Evolutionary conservation across 208 protist genomes (phyloP).

Genomic region (Trypanosoma cruzi): DNA sequence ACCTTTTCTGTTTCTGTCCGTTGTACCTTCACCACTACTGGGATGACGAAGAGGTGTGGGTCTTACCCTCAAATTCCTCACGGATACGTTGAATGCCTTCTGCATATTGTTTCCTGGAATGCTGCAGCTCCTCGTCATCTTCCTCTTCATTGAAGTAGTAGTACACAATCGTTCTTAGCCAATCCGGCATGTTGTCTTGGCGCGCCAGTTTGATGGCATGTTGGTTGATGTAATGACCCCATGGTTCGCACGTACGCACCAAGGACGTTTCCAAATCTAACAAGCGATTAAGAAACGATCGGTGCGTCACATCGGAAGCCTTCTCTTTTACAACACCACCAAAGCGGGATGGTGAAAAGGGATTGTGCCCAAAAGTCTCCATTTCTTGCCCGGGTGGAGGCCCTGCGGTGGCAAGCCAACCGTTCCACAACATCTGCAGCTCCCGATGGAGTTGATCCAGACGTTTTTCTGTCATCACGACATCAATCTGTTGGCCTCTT

Average conservation of each 20-base stretch:
- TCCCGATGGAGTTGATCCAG: constrained; percentile 41
- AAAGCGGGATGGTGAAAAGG: constrained; percentile 67
- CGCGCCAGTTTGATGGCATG: constrained; percentile 39
- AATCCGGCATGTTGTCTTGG: constrained; percentile 54
- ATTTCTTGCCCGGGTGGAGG: constrained; percentile 1
- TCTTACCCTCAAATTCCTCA: constrained; percentile 25
- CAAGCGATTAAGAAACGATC: constrained; percentile 37
- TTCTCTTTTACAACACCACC: constrained; percentile 45
- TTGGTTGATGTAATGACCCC: constrained; percentile 30
- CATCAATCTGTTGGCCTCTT: constrained; percentile 9
- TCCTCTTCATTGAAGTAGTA: constrained; percentile 60
- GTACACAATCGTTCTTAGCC: constrained; percentile 54
- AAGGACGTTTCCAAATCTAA: constrained; percentile 34
- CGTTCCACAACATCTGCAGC: constrained; percentile 67
- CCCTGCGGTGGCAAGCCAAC: constrained; percentile 26
- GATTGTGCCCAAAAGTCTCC: constrained; percentile 48
- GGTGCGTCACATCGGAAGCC: constrained; percentile 29
- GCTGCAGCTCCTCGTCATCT: constrained; percentile 38
- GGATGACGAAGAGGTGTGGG: neutral
- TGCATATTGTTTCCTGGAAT: constrained; percentile 1
- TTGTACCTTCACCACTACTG: neutral
- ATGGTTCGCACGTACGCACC: constrained; percentile 29
- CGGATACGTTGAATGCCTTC: constrained; percentile 29
- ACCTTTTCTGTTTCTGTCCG: neutral
- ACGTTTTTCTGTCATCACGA: constrained; percentile 42